Percentiles rank a stretch among this genome's conserved stretches.
Evolutionary conservation across 2,329 filamentous ascomycete genomes (phyloP).

Genomic region (Neophaeococcomyces aloes): DNA sequence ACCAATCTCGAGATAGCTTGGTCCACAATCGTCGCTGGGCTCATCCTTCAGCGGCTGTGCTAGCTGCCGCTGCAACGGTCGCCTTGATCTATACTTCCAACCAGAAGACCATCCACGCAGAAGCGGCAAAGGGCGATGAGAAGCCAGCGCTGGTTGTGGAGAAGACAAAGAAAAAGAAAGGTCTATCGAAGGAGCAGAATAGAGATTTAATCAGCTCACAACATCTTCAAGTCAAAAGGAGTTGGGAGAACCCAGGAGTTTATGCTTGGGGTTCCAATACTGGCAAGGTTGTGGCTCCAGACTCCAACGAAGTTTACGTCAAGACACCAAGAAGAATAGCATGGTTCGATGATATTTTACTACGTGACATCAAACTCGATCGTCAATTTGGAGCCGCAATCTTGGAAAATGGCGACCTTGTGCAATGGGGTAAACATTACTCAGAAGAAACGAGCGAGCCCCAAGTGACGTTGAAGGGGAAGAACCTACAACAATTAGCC

Average conservation of each 20-base stretch:
- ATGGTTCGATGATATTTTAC: conserved; percentile 73
- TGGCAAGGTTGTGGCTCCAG: conserved; percentile 74
- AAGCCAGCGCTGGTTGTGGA: conserved; percentile 56
- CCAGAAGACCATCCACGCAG: conserved; percentile 36
- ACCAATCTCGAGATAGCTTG: conserved; percentile 5
- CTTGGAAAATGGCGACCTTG: conserved; percentile 72
- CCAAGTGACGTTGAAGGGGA: conserved; percentile 63
- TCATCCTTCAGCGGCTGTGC: conserved; percentile 26
- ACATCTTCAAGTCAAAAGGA: conserved; percentile 76
- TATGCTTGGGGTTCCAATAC: conserved; percentile 89
- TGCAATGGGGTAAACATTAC: conserved; percentile 83
- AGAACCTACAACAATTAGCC: conserved; percentile 64
- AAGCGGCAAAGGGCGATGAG: conserved; percentile 32
- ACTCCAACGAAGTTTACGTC: conserved; percentile 63
- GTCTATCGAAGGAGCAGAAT: conserved; percentile 56
- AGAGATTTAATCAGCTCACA: conserved; percentile 71
- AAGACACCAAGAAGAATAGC: conserved; percentile 69
- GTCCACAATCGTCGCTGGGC: conserved; percentile 16
- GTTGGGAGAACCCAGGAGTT: conserved; percentile 71
- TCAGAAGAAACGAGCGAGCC: conserved; percentile 55
- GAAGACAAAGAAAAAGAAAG: conserved; percentile 46
- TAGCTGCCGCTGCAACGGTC: conserved; percentile 32
- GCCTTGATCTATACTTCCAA: conserved; percentile 28
- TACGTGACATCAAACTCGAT: conserved; percentile 81
- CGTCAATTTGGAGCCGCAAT: conserved; percentile 75